Evolutionary conservation across 2,329 filamentous ascomycete genomes (phyloP), one percentile per base, ranked within the genome.

Genomic region (Aspergillus brasiliensis): DNA sequence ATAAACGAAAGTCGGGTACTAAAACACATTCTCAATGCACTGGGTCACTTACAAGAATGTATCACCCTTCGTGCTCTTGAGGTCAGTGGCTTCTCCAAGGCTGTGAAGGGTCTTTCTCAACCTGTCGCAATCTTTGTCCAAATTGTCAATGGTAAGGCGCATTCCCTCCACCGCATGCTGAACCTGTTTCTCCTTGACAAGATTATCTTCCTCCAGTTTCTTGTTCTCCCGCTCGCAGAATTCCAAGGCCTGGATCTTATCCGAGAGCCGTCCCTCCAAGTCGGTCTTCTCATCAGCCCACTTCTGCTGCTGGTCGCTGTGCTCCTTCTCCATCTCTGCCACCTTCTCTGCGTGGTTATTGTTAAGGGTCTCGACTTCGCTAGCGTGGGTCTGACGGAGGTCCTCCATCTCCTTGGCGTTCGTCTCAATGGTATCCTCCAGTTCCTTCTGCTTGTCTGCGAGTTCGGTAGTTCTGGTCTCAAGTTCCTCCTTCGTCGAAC

Each of bases 61-160:
- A 70, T 81, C 79, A 60, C 78, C 78, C 62, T 80, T 80, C 68
- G 70, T 81, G 69, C 69, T 81, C 74, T 73, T 84, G 62, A 82
- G 74, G 62, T 81, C 77, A 58, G 80, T 82, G 62, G 82, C 81
- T 70, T 83, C 82, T 51, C 78, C 78, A 27, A 80, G 74, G 62
- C 76, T 80, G 62, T 83, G 80, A 62, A 82, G 77, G 52, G 80
- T 81, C 69, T 81, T 82, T 53, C 78, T 78, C 61, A 84, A 71
- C 46, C 77, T 78, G 51, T 82, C 79, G 53, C 80, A 80, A 64
- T 85, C 82, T 62, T 80, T 77, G 55, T 80, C 79, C 72, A 83
- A 77, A 58, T 79, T 76, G 47, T 80, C 76, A 75, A 83, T 84
- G 11, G 78, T 77, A 55, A 80, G 74, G 54, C 78, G 77, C 77